These are phyloP conservation scores for Trypanosomatidae sp. DNA, from an alignment of 208 protist species.

Conservation along the genomic window DNA sequence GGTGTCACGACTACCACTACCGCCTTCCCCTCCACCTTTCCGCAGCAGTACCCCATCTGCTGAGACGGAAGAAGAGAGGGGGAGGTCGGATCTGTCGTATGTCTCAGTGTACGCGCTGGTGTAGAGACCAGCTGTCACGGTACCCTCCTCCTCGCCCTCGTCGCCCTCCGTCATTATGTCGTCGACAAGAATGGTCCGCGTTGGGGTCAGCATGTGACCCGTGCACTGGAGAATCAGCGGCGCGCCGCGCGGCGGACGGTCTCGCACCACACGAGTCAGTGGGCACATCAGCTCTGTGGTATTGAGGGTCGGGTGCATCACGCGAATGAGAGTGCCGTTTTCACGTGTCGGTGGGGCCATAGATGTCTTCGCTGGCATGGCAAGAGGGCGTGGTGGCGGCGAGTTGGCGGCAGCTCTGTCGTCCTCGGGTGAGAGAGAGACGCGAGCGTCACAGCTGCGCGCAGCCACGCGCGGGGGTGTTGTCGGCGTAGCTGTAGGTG, in stretches of 20 bases:
- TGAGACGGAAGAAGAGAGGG: slow-evolving; percentile 3
- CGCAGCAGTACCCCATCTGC: not conserved
- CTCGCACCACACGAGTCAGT: slow-evolving; percentile 17
- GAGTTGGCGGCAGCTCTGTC: not conserved
- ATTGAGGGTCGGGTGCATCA: not conserved
- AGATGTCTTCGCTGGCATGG: not conserved
- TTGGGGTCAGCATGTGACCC: slow-evolving; percentile 22
- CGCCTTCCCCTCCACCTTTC: not conserved
- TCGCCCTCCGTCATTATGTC: not conserved
- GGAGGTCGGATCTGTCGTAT: slow-evolving; percentile 6
- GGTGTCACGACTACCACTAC: not conserved
- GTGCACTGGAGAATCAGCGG: slow-evolving; percentile 31
- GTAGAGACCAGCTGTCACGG: slow-evolving; percentile 25
- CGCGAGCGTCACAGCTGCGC: not conserved
- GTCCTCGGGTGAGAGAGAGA: not conserved
- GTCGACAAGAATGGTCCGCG: slow-evolving; percentile 12
- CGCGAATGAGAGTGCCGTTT: not conserved
- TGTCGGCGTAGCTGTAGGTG: not conserved
- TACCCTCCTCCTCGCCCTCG: slow-evolving; percentile 7
- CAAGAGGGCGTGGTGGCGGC: not conserved
- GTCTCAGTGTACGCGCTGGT: slow-evolving; percentile 22
- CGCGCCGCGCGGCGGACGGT: slow-evolving; percentile 17
- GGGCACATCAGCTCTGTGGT: not conserved
- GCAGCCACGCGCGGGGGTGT: not conserved
- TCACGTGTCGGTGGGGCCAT: not conserved